A percentile compares a stretch with the other conserved stretches of the same genome.
phyloP scores from a whole-genome alignment of 2,329 filamentous ascomycete genomes.

The Uncinocarpus reesii region DNA sequence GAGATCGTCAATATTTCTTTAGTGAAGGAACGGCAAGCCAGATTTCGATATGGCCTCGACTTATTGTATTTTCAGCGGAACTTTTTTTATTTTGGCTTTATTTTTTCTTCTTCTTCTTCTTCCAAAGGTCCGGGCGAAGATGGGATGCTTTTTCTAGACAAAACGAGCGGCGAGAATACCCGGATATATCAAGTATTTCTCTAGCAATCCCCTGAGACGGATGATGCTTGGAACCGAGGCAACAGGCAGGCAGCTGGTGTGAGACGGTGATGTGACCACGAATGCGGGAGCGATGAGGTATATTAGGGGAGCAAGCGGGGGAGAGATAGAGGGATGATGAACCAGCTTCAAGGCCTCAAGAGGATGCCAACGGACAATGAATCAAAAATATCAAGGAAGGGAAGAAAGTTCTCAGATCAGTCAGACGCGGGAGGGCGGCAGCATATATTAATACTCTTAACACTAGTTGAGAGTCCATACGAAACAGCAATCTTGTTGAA shows the following conservation, averaged over 20 bases:
- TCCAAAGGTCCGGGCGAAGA: no score
- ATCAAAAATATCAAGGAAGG: conserved; percentile 1
- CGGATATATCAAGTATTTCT: neutral
- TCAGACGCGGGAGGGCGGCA: conserved; percentile 8
- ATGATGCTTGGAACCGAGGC: conserved; percentile 8
- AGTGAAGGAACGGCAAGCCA: neutral
- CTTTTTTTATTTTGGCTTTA: neutral
- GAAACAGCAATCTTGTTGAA: conserved; percentile 12
- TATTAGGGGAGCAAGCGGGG: neutral
- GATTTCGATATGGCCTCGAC: neutral
- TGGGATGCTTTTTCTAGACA: neutral
- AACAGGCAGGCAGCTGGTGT: neutral
- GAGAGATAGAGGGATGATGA: conserved; percentile 5
- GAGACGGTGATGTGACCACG: neutral
- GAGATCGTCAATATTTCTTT: neutral
- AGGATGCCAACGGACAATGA: conserved; percentile 7
- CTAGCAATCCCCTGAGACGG: neutral
- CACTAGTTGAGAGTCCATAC: conserved; percentile 8
- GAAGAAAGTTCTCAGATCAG: conserved; percentile 1
- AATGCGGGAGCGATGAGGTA: neutral
- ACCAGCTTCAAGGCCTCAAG: conserved; percentile 8
- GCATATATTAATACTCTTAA: conserved; percentile 9
- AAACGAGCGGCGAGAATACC: neutral
- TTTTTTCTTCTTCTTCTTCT: neutral
- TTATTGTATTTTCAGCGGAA: no score